Conservation (phyloP, 768 basidiomycete genomes). For the Suillus alpinus region DNA sequence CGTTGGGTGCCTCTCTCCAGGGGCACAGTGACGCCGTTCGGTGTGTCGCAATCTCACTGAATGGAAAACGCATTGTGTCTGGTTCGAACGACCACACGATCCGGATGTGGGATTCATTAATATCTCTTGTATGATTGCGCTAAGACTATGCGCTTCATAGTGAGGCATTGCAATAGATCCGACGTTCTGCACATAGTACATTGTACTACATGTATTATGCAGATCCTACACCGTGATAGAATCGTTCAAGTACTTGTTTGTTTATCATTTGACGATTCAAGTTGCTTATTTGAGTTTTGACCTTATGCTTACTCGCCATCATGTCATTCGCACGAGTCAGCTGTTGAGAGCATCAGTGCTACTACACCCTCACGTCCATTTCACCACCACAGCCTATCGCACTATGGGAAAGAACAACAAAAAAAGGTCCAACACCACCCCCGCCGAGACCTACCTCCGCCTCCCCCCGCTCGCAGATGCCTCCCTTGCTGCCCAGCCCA, state of each 20-base stretch:
- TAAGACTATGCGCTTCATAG: neutral
- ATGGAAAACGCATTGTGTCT: conserved; percentile 21
- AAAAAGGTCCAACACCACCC: conserved; percentile 15
- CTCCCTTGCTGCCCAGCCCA: conserved; percentile 26
- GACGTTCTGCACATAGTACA: neutral
- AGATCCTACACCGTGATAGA: neutral
- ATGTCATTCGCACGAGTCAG: conserved; percentile 7
- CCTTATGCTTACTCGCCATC: neutral
- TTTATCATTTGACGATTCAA: neutral
- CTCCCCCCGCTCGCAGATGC: conserved; percentile 27
- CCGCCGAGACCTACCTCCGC: conserved; percentile 32
- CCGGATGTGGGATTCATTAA: conserved; percentile 21
- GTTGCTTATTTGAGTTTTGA: neutral
- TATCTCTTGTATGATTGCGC: too few species aligned
- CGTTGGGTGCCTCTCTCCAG: conserved; percentile 2
- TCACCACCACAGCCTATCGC: conserved; percentile 39
- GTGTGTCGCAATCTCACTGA: conserved; percentile 8
- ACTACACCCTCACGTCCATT: conserved; percentile 28
- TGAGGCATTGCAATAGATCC: neutral
- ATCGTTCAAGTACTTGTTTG: neutral
- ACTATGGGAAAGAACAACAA: conserved; percentile 41
- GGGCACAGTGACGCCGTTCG: conserved; percentile 2
- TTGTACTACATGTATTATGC: too few species aligned
- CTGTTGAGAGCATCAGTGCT: neutral
- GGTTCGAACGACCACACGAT: conserved; percentile 28